phyloP scores from a whole-genome alignment of 768 basidiomycete species.

The Pleurotus platypus region DNA sequence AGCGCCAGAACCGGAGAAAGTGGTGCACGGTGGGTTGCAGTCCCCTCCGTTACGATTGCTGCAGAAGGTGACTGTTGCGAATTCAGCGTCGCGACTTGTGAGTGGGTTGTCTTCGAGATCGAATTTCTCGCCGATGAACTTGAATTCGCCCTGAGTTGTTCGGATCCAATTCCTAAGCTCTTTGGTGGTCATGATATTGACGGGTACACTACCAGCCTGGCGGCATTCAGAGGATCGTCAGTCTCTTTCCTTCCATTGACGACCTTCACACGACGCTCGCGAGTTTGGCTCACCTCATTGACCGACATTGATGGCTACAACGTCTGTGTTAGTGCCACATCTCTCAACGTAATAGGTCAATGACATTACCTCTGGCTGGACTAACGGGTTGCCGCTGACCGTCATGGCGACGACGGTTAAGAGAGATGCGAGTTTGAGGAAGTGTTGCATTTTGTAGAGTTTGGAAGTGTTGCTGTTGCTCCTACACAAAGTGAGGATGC shows the following conservation, averaged over 20 bases:
- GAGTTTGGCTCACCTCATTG: not conserved
- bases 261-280: not conserved
- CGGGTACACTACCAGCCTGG: not conserved
- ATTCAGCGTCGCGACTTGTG: not conserved
- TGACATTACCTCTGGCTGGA: not conserved
- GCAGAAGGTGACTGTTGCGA: not conserved
- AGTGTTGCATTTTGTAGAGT: not conserved
- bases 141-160: not conserved
- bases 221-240: not conserved
- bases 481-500: not conserved
- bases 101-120: not conserved
- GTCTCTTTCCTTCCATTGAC: not conserved
- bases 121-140: not conserved
- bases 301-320: not conserved
- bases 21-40: not conserved
- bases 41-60: not conserved
- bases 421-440: not conserved
- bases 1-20: not conserved
- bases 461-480: not conserved
- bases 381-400: not conserved
- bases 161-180: constrained; percentile 1
- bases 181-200: not conserved
- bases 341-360: not conserved
- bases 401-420: not conserved
- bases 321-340: not conserved